Evolutionary conservation across 345 rosid genomes (phyloP).

Genomic region (Anacardium occidentale): DNA sequence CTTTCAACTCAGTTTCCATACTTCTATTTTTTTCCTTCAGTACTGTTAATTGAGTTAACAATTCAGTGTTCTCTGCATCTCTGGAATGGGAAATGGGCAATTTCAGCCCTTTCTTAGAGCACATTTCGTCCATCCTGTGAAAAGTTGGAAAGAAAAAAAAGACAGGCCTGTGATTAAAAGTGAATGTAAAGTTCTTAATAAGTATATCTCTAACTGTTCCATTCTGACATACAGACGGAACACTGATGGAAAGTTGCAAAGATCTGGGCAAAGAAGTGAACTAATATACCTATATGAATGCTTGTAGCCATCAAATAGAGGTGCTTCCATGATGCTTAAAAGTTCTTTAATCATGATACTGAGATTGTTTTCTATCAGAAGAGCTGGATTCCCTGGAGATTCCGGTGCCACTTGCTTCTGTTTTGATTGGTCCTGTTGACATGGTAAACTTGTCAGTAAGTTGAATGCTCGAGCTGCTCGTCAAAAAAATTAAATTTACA

Average conservation of each 20-base stretch:
- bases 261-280: neutral
- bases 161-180: slow-evolving; percentile 3
- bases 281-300: slow-evolving; percentile 17
- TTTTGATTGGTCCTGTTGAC: slow-evolving; percentile 9
- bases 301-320: slow-evolving; percentile 36
- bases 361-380: slow-evolving; percentile 11
- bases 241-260: slow-evolving; percentile 7
- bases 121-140: slow-evolving; percentile 35
- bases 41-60: slow-evolving; percentile 43
- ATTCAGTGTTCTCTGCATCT: slow-evolving; percentile 36
- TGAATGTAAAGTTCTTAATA: neutral
- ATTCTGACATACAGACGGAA: neutral
- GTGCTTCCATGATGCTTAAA: slow-evolving; percentile 27
- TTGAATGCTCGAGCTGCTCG: neutral
- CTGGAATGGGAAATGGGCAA: slow-evolving; percentile 16
- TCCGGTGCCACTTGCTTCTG: too few species aligned
- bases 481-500: neutral
- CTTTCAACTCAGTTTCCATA: slow-evolving; percentile 86
- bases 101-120: slow-evolving; percentile 31
- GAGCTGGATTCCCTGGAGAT: too few species aligned
- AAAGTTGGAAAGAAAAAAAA: slow-evolving; percentile 1
- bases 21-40: slow-evolving; percentile 61
- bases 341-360: slow-evolving; percentile 24
- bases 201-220: neutral
- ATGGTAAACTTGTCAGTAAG: slow-evolving; percentile 4